These are phyloP conservation scores for Zygosaccharomyces sapae DNA, from an alignment of 1,139 yeast genomes.

Conservation along the genomic window DNA sequence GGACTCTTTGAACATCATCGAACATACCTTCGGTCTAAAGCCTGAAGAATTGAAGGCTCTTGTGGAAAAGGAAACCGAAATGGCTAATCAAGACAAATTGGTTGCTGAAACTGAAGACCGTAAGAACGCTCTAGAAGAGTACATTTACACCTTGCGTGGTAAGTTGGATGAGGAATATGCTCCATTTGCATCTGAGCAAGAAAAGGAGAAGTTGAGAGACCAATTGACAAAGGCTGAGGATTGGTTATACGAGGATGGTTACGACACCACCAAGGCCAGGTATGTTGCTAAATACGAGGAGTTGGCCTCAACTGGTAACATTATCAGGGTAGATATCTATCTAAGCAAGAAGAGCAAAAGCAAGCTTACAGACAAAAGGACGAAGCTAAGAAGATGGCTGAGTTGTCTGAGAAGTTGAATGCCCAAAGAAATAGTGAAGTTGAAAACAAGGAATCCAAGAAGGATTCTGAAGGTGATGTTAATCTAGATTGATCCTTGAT, in stretches of 20 bases:
- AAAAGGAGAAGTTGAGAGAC: constrained; percentile 71
- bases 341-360: constrained; percentile 92
- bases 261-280: constrained; percentile 92
- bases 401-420: constrained; percentile 86
- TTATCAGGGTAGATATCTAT: constrained; percentile 92
- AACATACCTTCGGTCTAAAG: constrained; percentile 63
- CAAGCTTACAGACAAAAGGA: constrained; percentile 82
- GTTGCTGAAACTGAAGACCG: constrained; percentile 99
- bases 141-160: constrained; percentile 95
- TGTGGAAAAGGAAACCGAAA: constrained; percentile 77
- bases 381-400: constrained; percentile 84
- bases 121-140: constrained; percentile 97
- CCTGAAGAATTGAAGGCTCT: constrained; percentile 53
- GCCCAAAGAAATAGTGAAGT: constrained; percentile 59
- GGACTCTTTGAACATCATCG: constrained; percentile 62
- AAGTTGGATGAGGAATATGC: constrained; percentile 90
- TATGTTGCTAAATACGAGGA: constrained; percentile 98
- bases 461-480: constrained; percentile 29
- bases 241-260: constrained; percentile 98
- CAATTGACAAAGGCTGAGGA: constrained; percentile 87
- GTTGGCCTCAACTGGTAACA: constrained; percentile 88
- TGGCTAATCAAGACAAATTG: constrained; percentile 87
- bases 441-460: constrained; percentile 33
- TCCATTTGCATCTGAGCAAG: constrained; percentile 83
- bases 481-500: constrained; percentile 22